Base-by-base conservation (phyloP, 768 basidiomycete species). In the Mycena albidolilacea region DNA sequence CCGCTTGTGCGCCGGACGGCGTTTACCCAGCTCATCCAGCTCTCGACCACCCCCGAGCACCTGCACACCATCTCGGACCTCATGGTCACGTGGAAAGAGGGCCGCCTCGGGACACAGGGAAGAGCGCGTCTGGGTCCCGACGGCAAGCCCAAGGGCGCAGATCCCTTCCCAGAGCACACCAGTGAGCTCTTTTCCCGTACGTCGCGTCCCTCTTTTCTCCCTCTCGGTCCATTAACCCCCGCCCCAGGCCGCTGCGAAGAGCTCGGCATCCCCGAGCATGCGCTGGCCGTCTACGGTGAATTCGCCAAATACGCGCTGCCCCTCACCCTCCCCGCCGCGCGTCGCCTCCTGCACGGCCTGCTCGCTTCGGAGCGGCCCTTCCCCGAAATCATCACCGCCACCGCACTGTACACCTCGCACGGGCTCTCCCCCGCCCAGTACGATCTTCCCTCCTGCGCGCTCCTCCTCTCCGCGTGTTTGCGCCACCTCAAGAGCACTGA, bases 41-140 rank as follows among this genome's bases (percentile, higher is more conserved):
- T 76, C 62, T 30, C 75, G 11, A 70, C 44, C 17, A 70, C 44
- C 8, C 43, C 75, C 15, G 66, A 67, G 23, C 66, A 76, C 39
- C 21, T 76, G 8, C 68, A 63, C 23, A 70, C 50, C 3, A 67
- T 76, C 62, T 58, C 71, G 3, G 66, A 58, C 8, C 71, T 76
- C 65, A 76, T 76, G 75, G 60, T 54, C 3, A 39, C 55, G 12
- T 76, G 75, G 75, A 76, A 76, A 58, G 75, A 76, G 71, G 75
- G 75, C 9, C 64, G 66, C 7, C 58, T 76, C 19, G 75, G 75
- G 2, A 76, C 75, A 12, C 71, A 76, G 43, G 75, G 75, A 9
- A 64, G 46, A 55, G 75, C 71, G 43, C 71, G 75, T 48, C 48
- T 67, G 12, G 66, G 52, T 0, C 54, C 60, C 14, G 61, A 76